Base-by-base conservation (phyloP, 208 protist genomes). In the Acanthamoeba triangularis region DNA sequence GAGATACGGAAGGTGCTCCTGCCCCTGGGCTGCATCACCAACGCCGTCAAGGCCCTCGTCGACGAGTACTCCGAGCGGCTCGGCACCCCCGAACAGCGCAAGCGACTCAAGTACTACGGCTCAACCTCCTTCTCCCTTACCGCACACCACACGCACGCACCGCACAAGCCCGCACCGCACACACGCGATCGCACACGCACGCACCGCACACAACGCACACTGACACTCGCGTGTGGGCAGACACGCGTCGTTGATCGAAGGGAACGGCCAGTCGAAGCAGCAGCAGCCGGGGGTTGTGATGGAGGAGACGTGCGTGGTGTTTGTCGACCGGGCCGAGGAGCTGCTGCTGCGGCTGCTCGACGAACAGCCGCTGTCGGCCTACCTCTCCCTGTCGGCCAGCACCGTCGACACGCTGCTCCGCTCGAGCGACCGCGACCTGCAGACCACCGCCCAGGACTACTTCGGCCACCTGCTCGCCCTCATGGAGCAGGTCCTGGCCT, bases 331-430 rank as follows among this genome's bases (percentile, higher is more conserved):
- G 6, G 87, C 87, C 35, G 87, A 93, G 35, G 52, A 52, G 44
- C 63, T 93, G 59, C 56, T 93, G 37, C 65, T 76, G 3, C 87
- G 87, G 35, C 87, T 93, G 33, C 65, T 93, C 28, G 44, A 74
- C 23, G 59, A 69, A 52, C 65, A 78, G 41, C 65, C 87, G 41
- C 65, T 76, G 63, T 93, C 87, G 87, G 63, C 56, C 56, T 76
- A 93, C 44, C 44, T 93, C 11, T 72, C 87, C 59, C n/a, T 93
- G 63, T 93, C 87, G 35, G 35, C 52, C 10, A 41, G n/a, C 35
- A 93, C 63, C 65, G 59, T 93, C 37, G 87, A 93, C 10, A 56
- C 87, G 33, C 87, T 93, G 35, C 65, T 93, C 35, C 56, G 49
- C 18, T 78, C 65, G 65, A n/a, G 33, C 33, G 87, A 93, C 65